Conservation (phyloP, 2,329 filamentous ascomycete species). For the Claviceps maximensis region DNA sequence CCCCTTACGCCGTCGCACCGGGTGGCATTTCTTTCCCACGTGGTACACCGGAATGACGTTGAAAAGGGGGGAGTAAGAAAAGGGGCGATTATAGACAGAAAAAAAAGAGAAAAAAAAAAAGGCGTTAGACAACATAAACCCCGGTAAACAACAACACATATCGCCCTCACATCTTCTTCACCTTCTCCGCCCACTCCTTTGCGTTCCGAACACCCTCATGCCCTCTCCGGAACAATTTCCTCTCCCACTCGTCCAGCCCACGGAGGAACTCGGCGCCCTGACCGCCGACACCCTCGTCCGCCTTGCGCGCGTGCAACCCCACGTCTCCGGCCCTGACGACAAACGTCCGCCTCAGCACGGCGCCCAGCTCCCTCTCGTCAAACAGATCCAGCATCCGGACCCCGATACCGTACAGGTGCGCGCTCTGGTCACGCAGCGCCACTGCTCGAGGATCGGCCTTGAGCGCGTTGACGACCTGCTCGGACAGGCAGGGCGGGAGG, state of each 20-base stretch:
- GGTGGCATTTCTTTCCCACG: too few species aligned
- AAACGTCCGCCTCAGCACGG: slow-evolving; percentile 66
- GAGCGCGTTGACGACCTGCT: slow-evolving; percentile 73
- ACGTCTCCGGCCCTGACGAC: slow-evolving; percentile 70
- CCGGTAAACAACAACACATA: not conserved
- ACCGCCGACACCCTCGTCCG: slow-evolving; percentile 47
- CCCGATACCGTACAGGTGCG: slow-evolving; percentile 79
- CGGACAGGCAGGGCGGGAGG: slow-evolving; percentile 62
- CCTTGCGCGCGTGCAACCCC: slow-evolving; percentile 79
- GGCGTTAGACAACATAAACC: not conserved
- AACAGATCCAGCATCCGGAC: slow-evolving; percentile 81
- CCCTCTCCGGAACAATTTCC: slow-evolving; percentile 57
- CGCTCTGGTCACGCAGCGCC: slow-evolving; percentile 67
- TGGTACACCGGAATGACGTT: too few species aligned
- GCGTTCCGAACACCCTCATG: slow-evolving; percentile 61
- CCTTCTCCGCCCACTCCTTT: slow-evolving; percentile 57
- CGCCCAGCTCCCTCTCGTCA: slow-evolving; percentile 65
- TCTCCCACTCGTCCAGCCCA: slow-evolving; percentile 82
- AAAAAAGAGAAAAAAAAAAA: not conserved
- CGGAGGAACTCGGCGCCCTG: slow-evolving; percentile 67
- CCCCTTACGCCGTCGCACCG: too few species aligned
- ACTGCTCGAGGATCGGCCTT: slow-evolving; percentile 83
- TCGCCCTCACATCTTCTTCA: slow-evolving; percentile 20
- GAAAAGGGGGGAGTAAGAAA: too few species aligned
- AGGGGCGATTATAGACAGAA: too few species aligned